Evolutionary conservation across 139 green algal species (phyloP).

Genomic region (Micractinium sp.): DNA sequence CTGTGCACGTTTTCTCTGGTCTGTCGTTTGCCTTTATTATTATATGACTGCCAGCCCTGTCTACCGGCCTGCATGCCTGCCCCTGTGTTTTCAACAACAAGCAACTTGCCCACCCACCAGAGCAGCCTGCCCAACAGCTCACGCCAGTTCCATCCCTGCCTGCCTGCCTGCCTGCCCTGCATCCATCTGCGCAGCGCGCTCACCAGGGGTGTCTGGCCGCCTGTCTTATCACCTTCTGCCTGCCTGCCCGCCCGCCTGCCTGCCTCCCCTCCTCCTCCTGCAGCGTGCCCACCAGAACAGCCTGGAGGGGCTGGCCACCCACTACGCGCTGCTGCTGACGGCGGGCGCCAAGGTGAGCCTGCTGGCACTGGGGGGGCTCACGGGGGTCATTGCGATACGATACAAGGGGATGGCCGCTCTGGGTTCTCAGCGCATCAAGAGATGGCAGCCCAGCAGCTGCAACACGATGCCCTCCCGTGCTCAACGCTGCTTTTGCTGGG

Average conservation of each 20-base stretch:
- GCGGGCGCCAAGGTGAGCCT: not conserved
- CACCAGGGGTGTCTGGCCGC: no score
- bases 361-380: not conserved
- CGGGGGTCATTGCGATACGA: not conserved
- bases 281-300: slow-evolving; percentile 37
- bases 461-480: not conserved
- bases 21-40: no score
- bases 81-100: no score
- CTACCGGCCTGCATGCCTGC: not conserved
- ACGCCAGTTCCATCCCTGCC: not conserved
- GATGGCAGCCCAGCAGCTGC: not conserved
- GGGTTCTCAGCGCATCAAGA: not conserved
- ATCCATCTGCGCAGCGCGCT: not conserved
- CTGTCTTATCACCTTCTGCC: no score
- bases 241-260: no score
- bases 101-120: not conserved
- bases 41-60: not conserved
- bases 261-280: no score
- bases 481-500: not conserved
- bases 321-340: slow-evolving; percentile 30
- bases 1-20: not conserved
- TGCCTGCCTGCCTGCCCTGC: not conserved
- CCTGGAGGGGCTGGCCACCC: slow-evolving; percentile 61
- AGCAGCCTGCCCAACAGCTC: not conserved
- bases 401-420: not conserved